Evolutionary conservation across 2,329 filamentous ascomycete species (phyloP), one percentile per base, ranked within the genome.

Genomic region (Penicillium sp.): DNA sequence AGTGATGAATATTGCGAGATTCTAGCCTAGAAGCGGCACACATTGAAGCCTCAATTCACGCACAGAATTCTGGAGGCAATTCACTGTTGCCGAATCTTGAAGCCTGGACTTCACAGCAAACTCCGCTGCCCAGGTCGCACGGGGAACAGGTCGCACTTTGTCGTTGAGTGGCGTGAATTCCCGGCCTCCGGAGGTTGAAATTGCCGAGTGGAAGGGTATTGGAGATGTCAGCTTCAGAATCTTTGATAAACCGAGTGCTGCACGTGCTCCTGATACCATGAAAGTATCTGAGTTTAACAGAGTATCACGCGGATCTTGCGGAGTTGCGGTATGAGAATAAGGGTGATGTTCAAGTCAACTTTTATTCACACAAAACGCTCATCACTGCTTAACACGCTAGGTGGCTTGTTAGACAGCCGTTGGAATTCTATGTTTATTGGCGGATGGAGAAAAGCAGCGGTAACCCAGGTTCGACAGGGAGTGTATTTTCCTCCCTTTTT

Each of bases 171-270:
- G 78, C 0, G 83, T 83, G 0, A 69, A 83, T 48, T 77, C 79
- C 0, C 87, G 85, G 84, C 84, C 84, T 16, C 85, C 84, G 0
- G 85, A 86, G 78, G 81, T 87, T 58, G 84, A 87, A 68, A 79
- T 87, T 73, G 84, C 84, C 1, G 84, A 87, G 71, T 87, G 84
- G 84, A 87, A 86, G 69, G 84, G 84, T n/a, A 78, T 71, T 37
- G 83, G 66, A 5, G 58, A 66, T 48, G 67, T 70, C 30, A 71
- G 68, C 28, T 69, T 70, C 59, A 70, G 70, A 33, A 67, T 65
- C 1, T 70, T 68, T 53, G 70, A 70, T 52, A 82, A 81, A 1
- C 80, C 79, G 35, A 80, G 75, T 4, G 68, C 80, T 48, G 79
- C 85, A 2, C 71, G 76, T 3, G 78, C 82, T 42, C 74, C 76